Evolutionary conservation across 371 early-diverging fungal species (phyloP), one percentile per base, ranked within the genome.

Genomic region (Mucor mucedo): DNA sequence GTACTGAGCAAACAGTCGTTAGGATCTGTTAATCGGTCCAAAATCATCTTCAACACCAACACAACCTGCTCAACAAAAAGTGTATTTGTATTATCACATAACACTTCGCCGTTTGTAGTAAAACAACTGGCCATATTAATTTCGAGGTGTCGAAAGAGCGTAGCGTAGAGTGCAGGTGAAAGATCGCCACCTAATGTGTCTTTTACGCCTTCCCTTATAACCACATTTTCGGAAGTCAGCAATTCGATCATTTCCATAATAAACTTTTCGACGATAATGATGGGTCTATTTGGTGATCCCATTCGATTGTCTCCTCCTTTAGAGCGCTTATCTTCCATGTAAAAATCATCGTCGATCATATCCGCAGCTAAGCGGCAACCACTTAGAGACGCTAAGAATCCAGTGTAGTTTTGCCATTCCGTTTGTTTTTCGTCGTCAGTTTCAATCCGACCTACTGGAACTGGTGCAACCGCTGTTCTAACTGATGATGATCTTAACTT

Each of bases 191-290:
- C 95, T 30, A 95, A 78, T 2, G 91, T 87, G 56, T 95, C 94
- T 62, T 91, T 92, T 33, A 90, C 92, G n/a, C 83, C 86, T 77
- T 96, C 95, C n/a, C 95, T 85, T 39, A 94, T 83, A 61, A 90
- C 80, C 6, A 88, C 87, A 56, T 91, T 90, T 54, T 95, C 95
- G 4, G 87, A 90, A 2, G 91, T 87, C 49, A 95, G 71, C 47
- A 95, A 81, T 52, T 91, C 90, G 4, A 94, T 84, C 74, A 95
- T 84, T 63, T 95, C 94, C 39, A 76, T 70, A 58, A 94, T 81
- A 67, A 93, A 96, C 39, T 83, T 84, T 62, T 93, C 91, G 6
- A 91, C 85, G 70, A 89, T 84, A n/a, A 47, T 52, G 0, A 39
- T 39, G 0, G 68, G 56, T 14, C 58, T 56, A 5, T 10, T 62